Base-by-base conservation (phyloP, 2,329 filamentous ascomycete species). In the Lasiodiplodia gonubiensis region DNA sequence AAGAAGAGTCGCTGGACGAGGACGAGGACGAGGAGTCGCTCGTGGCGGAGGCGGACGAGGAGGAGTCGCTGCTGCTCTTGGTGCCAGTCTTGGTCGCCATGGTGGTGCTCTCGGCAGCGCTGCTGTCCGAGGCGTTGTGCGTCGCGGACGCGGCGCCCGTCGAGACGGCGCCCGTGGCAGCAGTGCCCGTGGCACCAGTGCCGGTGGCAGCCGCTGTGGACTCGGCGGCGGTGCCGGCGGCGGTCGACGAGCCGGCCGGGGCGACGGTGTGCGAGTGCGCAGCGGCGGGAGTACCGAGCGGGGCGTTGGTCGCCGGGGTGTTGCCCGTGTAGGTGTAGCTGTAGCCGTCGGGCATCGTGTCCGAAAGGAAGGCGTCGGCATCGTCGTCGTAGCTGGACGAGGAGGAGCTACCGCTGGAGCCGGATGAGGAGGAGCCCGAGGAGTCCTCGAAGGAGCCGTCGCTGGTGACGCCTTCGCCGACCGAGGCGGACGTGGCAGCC, bases 301-400 rank as follows among this genome's bases (percentile, higher is more conserved):
- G 16, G 11, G 49, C n/a, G 16, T 16, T 48, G n/a, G 51, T 51
- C 16, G 23, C 39, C 16, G 60, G 39, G 2, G 53, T 21, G 42
- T 21, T n/a, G 42, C 42, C 42, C 42, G 42, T 21, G 42, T 46
- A 46, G 18, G 42, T 42, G 66, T 63, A 55, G 48, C 57, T 21
- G 60, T 64, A 59, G 55, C 65, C 68, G 21, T 55, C 42, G 39
- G 69, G 60, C 27, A 64, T 60, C 46, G 67, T 68, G 57, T 68
- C 68, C 57, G 68, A 67, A n/a, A 66, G 60, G 55, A 61, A 66
- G 54, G 48, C 30, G 49, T 55, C 60, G 42, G 39, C 54, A 46
- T 55, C 30, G 46, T 69, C 30, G 57, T 14, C 30, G 39, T 63
- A 70, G 68, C 53, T 37, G 68, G 70, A 27, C 48, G 66, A 46